Percentiles rank a stretch among this genome's conserved stretches.
Conservation (phyloP, 371 early-diverging fungal species). For the Fennellomyces sp. region DNA sequence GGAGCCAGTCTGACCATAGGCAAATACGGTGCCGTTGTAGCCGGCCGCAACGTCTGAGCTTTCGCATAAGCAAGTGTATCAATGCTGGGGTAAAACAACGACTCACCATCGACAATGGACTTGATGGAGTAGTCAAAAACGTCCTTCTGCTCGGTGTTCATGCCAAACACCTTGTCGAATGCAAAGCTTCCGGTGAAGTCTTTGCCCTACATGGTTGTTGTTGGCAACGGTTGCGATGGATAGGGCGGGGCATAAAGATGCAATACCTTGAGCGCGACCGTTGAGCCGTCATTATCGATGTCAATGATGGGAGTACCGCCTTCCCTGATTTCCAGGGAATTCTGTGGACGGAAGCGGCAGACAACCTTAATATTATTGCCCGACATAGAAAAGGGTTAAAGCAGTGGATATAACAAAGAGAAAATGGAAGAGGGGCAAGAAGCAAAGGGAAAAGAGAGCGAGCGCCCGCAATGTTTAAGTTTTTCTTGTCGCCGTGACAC, state of each 20-base stretch:
- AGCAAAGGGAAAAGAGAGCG: constrained; percentile 17
- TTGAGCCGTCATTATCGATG: constrained; percentile 79
- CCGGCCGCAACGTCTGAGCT: constrained; percentile 75
- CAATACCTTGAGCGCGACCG: constrained; percentile 74
- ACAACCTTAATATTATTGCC: constrained; percentile 93
- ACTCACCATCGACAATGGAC: constrained; percentile 86
- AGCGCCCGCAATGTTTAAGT: too few relatives aligned
- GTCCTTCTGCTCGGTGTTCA: constrained; percentile 77
- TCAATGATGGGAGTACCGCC: constrained; percentile 84
- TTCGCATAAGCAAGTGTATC: not conserved
- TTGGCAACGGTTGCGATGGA: not conserved
- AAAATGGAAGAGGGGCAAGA: constrained; percentile 18
- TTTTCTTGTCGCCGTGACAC: not conserved
- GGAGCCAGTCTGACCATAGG: constrained; percentile 96
- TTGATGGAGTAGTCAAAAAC: constrained; percentile 90
- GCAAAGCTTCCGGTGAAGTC: constrained; percentile 85
- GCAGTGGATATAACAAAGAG: not conserved
- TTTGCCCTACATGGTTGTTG: constrained; percentile 64
- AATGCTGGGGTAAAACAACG: not conserved
- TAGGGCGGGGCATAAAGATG: not conserved
- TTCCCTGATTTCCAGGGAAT: constrained; percentile 84
- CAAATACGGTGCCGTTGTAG: constrained; percentile 97
- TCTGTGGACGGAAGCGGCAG: constrained; percentile 95
- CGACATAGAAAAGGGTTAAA: constrained; percentile 26
- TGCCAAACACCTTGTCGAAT: constrained; percentile 90